Percentiles rank a stretch among this genome's conserved stretches.
Conservation (phyloP, 257 asterid species). For the Verbena officinalis region DNA sequence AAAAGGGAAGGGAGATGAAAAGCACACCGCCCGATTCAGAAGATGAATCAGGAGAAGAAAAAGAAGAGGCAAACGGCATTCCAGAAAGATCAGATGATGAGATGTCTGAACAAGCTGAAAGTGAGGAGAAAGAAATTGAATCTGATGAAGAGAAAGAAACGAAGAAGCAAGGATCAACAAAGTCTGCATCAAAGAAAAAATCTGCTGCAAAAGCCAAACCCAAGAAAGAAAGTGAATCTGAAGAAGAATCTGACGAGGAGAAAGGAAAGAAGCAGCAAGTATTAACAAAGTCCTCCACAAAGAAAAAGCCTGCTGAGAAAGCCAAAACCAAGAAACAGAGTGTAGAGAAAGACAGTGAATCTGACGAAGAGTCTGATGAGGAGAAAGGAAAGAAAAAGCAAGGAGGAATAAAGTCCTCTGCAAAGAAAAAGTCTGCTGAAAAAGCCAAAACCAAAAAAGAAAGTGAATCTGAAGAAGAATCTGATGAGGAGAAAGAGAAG, state of each 20-base stretch:
- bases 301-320: constrained; percentile 47
- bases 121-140: constrained; percentile 58
- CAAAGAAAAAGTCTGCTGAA: constrained; percentile 53
- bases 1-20: constrained; percentile 49
- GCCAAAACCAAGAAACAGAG: constrained; percentile 44
- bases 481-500: constrained; percentile 42
- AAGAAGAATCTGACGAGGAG: constrained; percentile 44
- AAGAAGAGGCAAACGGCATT: constrained; percentile 54
- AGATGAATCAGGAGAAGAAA: constrained; percentile 62
- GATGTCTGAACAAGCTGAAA: constrained; percentile 65
- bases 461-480: constrained; percentile 43
- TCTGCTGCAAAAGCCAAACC: constrained; percentile 51
- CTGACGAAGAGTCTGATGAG: constrained; percentile 39
- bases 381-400: constrained; percentile 50
- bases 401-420: constrained; percentile 47
- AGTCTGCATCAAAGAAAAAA: constrained; percentile 54
- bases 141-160: constrained; percentile 52
- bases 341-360: constrained; percentile 46
- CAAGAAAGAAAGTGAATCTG: constrained; percentile 45
- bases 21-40: constrained; percentile 49
- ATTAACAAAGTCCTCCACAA: constrained; percentile 41
- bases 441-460: constrained; percentile 48
- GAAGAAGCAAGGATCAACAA: constrained; percentile 46
- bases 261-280: constrained; percentile 38
- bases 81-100: constrained; percentile 68